Evolutionary conservation across 495 filamentous ascomycete genomes (phyloP).

Genomic region (Neurospora sp.): DNA sequence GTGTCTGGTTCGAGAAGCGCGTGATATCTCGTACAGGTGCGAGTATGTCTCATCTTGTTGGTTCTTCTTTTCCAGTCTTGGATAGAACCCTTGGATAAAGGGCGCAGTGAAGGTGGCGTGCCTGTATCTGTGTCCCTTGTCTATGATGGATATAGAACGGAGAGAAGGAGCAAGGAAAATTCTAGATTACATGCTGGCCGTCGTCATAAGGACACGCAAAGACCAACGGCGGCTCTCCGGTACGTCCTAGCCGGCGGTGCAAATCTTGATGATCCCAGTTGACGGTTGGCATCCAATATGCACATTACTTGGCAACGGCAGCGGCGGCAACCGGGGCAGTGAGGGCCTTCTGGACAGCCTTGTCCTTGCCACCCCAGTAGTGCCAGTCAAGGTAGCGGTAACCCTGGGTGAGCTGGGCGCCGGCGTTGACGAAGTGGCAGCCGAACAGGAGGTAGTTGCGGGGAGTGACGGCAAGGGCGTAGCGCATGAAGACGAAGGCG

Average conservation of each 20-base stretch:
- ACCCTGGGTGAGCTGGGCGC: slow-evolving; percentile 63
- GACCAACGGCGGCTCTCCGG: too few species aligned
- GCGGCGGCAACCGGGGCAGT: background rate
- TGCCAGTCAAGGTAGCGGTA: slow-evolving; percentile 61
- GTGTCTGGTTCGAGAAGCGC: background rate
- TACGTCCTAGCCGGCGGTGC: background rate
- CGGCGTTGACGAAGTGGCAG: slow-evolving; percentile 75
- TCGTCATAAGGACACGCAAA: background rate
- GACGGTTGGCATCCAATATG: background rate
- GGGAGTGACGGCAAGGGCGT: slow-evolving; percentile 80
- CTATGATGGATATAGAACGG: background rate
- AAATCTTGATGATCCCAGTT: background rate
- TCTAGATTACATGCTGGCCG: background rate
- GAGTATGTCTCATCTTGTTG: background rate
- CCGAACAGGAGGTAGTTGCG: slow-evolving; percentile 90
- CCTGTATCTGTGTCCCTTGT: background rate
- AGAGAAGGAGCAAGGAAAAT: background rate
- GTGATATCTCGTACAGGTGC: background rate
- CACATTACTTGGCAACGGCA: background rate
- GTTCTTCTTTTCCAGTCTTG: background rate
- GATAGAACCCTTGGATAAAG: background rate
- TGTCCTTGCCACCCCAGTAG: slow-evolving; percentile 37
- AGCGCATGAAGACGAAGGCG: slow-evolving; percentile 90
- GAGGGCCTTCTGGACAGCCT: slow-evolving; percentile 4
- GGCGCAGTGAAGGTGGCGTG: background rate